Evolutionary conservation across 2,329 filamentous ascomycete species (phyloP), one percentile per base, ranked within the genome.

Genomic region (Cordyceps cateniannulata): DNA sequence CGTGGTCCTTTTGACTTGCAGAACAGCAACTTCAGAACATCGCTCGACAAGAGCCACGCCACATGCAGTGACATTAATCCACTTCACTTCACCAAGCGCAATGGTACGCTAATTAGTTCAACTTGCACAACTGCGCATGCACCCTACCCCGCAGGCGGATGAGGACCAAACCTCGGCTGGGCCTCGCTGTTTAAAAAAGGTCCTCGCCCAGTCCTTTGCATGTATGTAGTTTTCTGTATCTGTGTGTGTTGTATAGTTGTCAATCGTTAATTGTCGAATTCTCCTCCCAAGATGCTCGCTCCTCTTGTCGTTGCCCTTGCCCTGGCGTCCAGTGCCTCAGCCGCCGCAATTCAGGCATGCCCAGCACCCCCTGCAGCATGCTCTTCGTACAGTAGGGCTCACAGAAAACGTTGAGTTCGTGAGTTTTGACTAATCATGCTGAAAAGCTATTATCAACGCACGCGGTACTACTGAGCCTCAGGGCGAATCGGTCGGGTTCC

Each of bases 381-480:
- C 24, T 42, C 60, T 8, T 52, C 52, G 7, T 62, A 62, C 42
- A 62, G 60, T 62, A 48, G 5, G 35, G 9, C 10, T 20, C 16
- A 8, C 8, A 4, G 5, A 10, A 35, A n/a, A 8, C 3, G 2
- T 7, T 12, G 20, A 10, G 7, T 42, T 7, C 0, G 10, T 35
- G 18, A 5, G 9, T 52, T 12, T 8, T 20, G 6, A 14, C 56
- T 59, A 45, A 59, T 32, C 18, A 6, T 14, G 3, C 8, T n/a
- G 25, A 5, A 47, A 56, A 62, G 61, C 62, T 1, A 54, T 63
- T 14, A 62, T 63, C 54, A 63, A 62, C 22, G 51, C 62, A 3
- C 52, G 62, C 3, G 62, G 62, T 44, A 63, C 62, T 0, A 9
- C n/a, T 24, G 62, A 63, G 45, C n/a, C 44, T 14, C 62, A 62